A percentile compares a stretch with the other conserved stretches of the same genome.
phyloP scores from a whole-genome alignment of 768 basidiomycete genomes.

The Lentinus tigrinus region DNA sequence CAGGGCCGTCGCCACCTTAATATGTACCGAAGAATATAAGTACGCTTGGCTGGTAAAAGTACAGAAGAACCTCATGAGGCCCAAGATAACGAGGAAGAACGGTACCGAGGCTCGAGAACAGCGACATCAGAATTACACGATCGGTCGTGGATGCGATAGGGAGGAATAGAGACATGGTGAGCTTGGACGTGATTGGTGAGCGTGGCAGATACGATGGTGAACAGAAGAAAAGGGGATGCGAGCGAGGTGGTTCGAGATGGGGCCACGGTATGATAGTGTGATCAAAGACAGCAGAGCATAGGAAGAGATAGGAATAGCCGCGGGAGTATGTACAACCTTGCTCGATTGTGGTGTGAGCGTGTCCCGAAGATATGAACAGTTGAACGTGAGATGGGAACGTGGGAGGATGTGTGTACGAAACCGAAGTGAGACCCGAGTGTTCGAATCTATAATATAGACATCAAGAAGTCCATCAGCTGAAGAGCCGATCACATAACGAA shows the following conservation, averaged over 20 bases:
- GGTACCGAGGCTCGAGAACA: no score
- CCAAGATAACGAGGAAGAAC: conserved; percentile 4
- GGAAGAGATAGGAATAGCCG: conserved; percentile 3
- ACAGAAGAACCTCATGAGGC: conserved; percentile 11
- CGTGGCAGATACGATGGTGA: background rate
- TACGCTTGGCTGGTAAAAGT: conserved; percentile 14
- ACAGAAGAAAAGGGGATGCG: background rate
- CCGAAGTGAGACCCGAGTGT: background rate
- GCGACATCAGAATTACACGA: background rate
- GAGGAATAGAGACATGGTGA: background rate
- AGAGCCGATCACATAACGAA: conserved; percentile 56
- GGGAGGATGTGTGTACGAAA: background rate
- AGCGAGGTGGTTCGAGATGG: conserved; percentile 5
- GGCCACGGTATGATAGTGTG: conserved; percentile 7
- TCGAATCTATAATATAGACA: background rate
- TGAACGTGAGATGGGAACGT: background rate
- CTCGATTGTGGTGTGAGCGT: background rate
- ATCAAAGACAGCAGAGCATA: conserved; percentile 13
- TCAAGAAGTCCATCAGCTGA: background rate
- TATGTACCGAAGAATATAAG: conserved; percentile 17
- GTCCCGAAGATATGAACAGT: background rate
- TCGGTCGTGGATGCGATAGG: background rate
- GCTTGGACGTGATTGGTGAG: background rate
- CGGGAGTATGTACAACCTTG: conserved; percentile 3
- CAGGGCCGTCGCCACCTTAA: background rate